A percentile compares a stretch with the other conserved stretches of the same genome.
These are phyloP conservation scores for Zostera marina DNA, from an alignment of 116 monocot species.

Conservation along the genomic window DNA sequence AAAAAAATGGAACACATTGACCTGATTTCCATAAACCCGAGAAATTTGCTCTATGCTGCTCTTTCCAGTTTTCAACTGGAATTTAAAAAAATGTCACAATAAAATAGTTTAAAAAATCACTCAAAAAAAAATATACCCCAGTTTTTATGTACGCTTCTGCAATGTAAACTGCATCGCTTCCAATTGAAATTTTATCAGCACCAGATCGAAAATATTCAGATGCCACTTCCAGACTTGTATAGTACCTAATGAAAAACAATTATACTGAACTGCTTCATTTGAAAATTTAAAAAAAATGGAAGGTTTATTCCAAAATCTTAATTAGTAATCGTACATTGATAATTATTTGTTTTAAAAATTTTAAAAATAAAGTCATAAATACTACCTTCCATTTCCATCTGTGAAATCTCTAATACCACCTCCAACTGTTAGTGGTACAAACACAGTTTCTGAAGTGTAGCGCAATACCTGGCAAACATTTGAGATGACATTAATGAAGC, in stretches of 20 bases:
- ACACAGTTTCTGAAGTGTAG: slow-evolving; percentile 83
- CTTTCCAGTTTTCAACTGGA: slow-evolving; percentile 75
- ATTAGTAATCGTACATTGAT: no score
- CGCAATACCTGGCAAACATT: slow-evolving; percentile 57
- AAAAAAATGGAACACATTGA: slow-evolving; percentile 2
- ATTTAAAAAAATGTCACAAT: not conserved
- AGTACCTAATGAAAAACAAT: slow-evolving; percentile 13
- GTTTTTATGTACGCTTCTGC: slow-evolving; percentile 73
- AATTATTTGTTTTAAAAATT: no score
- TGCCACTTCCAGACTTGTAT: slow-evolving; percentile 95
- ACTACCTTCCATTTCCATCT: slow-evolving; percentile 89
- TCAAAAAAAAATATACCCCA: slow-evolving; percentile 34
- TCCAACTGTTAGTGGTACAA: slow-evolving; percentile 96
- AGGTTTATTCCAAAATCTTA: no score
- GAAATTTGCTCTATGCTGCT: slow-evolving; percentile 99
- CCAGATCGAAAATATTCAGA: slow-evolving; percentile 99
- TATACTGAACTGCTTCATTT: not conserved
- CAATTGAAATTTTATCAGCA: slow-evolving; percentile 98
- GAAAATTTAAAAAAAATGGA: no score
- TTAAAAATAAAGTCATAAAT: no score
- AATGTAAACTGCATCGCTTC: slow-evolving; percentile 99
- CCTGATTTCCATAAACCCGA: slow-evolving; percentile 91
- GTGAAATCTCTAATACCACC: slow-evolving; percentile 98
- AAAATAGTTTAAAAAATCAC: not conserved
- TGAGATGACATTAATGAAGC: not conserved